Evolutionary conservation across 2,329 filamentous ascomycete species (phyloP).

Genomic region (Fusarium sp.): DNA sequence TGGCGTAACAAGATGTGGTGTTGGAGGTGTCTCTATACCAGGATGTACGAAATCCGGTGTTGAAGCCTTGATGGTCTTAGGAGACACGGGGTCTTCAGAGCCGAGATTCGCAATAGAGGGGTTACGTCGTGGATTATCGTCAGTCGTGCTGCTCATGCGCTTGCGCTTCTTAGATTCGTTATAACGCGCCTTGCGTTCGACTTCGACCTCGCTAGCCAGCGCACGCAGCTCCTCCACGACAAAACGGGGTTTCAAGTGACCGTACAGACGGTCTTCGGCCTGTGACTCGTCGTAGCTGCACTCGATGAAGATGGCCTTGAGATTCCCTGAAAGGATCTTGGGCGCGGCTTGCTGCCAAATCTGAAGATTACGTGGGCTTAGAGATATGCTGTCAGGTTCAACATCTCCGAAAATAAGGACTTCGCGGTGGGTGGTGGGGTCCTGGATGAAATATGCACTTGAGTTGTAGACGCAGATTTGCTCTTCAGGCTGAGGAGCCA

Average conservation of each 20-base stretch:
- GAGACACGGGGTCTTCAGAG: conserved; percentile 65
- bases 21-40: conserved; percentile 57
- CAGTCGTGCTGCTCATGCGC: conserved; percentile 57
- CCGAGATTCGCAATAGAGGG: conserved; percentile 39
- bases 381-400: conserved; percentile 88
- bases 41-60: conserved; percentile 31
- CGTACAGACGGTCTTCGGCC: conserved; percentile 82
- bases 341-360: conserved; percentile 92
- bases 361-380: conserved; percentile 82
- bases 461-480: conserved; percentile 82
- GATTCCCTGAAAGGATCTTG: conserved; percentile 79
- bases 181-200: conserved; percentile 57
- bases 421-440: conserved; percentile 77
- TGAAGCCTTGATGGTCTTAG: conserved; percentile 59
- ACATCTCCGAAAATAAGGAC: conserved; percentile 96
- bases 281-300: conserved; percentile 91
- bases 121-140: conserved; percentile 43
- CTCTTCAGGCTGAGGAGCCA: conserved; percentile 54
- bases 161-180: conserved; percentile 73
- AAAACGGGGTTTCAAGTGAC: conserved; percentile 87
- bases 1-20: conserved; percentile 62
- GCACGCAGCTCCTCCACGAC: conserved; percentile 81
- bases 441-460: conserved; percentile 92
- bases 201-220: conserved; percentile 78
- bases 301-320: conserved; percentile 92